Base-by-base conservation (phyloP, 2,329 filamentous ascomycete genomes). In the Orbilia javanica region DNA sequence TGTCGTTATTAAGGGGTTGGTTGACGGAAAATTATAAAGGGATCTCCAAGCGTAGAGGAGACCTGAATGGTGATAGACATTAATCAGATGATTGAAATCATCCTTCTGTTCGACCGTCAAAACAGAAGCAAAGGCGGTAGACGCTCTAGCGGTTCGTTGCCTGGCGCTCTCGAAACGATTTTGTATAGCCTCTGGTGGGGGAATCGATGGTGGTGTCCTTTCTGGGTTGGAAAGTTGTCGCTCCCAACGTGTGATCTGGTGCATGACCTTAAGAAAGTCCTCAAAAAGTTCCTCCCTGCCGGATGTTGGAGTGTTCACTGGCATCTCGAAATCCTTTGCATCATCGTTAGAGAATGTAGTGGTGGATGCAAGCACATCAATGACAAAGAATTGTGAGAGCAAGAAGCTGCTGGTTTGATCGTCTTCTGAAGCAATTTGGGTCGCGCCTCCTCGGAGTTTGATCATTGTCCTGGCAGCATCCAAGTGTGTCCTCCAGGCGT, bases 191-290 rank as follows among this genome's bases (percentile, higher is more conserved):
- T 76, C 72, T 29, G 72, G 72, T 5, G 72, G 72, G 4, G 72
- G 72, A 10, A 76, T 76, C 13, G 72, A 76, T 29, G 72, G 72
- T n/a, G 65, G 72, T 39, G 64, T 76, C 31, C 55, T 76, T 63
- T 70, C 55, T 20, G 64, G 55, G 36, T 64, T 60, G 6, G 72
- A 76, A 27, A 69, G 55, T 29, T 64, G 53, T 65, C 72, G 50
- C 60, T 76, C 72, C 72, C 72, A 76, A 20, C 72, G 72, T n/a
- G 72, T 76, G 27, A 76, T 76, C 31, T 76, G 72, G 25, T 76
- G 72, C 72, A 76, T 76, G 27, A 76, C 65, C 11, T 65, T 65
- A 20, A 76, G 72, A 7, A 76, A 76, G 50, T 76, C 72, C 44
- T 76, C 72, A 31, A 76, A 76, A 25, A 76, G 65, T 13, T 76